Evolutionary conservation across 1,139 yeast genomes (phyloP), one percentile per base, ranked within the genome.

Genomic region (Taphrina flavorubra): DNA sequence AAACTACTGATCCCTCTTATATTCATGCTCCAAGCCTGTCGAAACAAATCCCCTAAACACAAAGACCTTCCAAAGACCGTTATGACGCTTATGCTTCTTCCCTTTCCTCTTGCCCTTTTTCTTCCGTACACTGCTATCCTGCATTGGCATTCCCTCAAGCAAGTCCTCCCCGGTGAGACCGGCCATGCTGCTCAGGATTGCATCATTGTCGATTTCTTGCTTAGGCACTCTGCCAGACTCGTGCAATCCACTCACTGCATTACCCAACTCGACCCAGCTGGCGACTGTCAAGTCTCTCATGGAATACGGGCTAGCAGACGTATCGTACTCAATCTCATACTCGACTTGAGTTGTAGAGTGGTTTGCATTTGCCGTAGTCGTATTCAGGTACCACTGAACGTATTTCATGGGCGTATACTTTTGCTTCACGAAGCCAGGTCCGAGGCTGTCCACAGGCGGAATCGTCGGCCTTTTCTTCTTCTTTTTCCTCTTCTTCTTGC

Each of bases 401-500:
- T 87, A 90, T 71, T 85, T 81, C 63, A 84, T 82, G 0, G 96
- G 97, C 0, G 94, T 83, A 73, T 88, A 89, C 16, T 86, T 76
- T 78, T 90, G 96, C 0, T 86, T 85, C 1, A 80, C 78, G 76
- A 87, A 89, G 0, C 87, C 97, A 0, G 97, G 97, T 0, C 97
- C 97, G 47, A 87, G 76, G 1, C 83, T 85, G 76, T 90, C 96
- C 51, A 77, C 79, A 69, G 78, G 80, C 37, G 75, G 75, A 37
- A 79, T 75, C 58, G 75, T 75, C 69, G 73, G 74, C 63, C 74
- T 75, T 69, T 70, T 70, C 62, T 63, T 73, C 68, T 66, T 73
- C 74, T 53, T 74, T 72, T 51, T 75, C 53, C 69, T 64, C 72
- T 72, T 51, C 78, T 77, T 18, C 75, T 73, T 14, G 47, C 18